Evolutionary conservation across 2,329 filamentous ascomycete genomes (phyloP).

Genomic region (Colletotrichum horii): DNA sequence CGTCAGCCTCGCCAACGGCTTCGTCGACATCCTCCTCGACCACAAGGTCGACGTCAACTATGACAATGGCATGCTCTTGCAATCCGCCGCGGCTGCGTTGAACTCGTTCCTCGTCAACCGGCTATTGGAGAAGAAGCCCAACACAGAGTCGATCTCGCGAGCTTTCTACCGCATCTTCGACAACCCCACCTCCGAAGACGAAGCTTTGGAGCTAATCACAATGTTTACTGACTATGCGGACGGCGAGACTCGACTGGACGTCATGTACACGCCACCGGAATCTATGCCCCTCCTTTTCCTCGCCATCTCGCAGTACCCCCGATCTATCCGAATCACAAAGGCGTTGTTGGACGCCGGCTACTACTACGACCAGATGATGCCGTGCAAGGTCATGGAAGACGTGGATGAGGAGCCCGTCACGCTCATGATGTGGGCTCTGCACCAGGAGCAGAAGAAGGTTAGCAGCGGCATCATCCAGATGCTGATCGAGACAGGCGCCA

Average conservation of each 20-base stretch:
- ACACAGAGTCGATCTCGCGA: conserved; percentile 52
- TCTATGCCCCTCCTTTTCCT: conserved; percentile 55
- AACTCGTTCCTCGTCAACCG: conserved; percentile 53
- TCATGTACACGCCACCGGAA: conserved; percentile 47
- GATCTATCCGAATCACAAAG: conserved; percentile 56
- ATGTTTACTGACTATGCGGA: conserved; percentile 57
- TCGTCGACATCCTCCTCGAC: conserved; percentile 48
- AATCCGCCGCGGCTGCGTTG: conserved; percentile 57
- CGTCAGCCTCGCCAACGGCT: conserved; percentile 45
- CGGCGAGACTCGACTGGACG: conserved; percentile 54
- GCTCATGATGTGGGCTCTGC: conserved; percentile 64
- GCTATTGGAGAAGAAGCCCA: conserved; percentile 56
- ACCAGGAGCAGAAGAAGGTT: conserved; percentile 67
- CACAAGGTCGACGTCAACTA: conserved; percentile 53
- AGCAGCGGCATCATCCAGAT: conserved; percentile 63
- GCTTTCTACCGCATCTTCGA: conserved; percentile 64
- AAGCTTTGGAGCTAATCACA: conserved; percentile 53
- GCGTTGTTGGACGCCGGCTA: conserved; percentile 62
- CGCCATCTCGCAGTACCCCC: conserved; percentile 59
- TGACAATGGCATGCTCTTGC: conserved; percentile 54
- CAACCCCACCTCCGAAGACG: conserved; percentile 52
- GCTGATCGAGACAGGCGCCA: conserved; percentile 59
- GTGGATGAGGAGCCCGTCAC: conserved; percentile 60
- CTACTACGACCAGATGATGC: conserved; percentile 61
- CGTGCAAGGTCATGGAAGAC: conserved; percentile 47